Conservation (phyloP, 257 asterid genomes). For the Paraleonurus japonicus region DNA sequence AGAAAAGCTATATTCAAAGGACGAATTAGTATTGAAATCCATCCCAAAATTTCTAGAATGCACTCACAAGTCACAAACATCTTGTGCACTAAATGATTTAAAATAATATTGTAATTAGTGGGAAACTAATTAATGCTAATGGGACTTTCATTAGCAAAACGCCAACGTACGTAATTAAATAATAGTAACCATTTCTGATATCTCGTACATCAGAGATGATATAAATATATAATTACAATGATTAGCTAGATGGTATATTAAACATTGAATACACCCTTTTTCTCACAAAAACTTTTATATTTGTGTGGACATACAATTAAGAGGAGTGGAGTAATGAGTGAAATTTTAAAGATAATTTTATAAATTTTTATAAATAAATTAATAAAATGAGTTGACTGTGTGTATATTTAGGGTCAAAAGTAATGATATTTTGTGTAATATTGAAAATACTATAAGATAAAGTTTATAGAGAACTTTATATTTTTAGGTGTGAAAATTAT, state of each 20-base stretch:
- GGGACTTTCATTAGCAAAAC: constrained; percentile 19
- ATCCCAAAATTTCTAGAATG: constrained; percentile 34
- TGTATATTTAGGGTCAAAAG: too few species aligned
- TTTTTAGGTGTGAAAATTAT: too few species aligned
- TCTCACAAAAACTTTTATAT: too few species aligned
- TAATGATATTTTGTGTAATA: too few species aligned
- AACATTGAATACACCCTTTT: background rate
- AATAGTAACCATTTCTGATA: constrained; percentile 20
- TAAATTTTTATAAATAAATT: too few species aligned
- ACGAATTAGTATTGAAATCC: constrained; percentile 32
- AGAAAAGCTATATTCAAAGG: constrained; percentile 51
- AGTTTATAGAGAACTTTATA: too few species aligned
- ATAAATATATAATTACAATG: constrained; percentile 18
- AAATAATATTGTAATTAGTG: constrained; percentile 29
- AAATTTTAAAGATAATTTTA: too few species aligned
- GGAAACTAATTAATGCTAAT: constrained; percentile 30
- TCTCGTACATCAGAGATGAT: constrained; percentile 34
- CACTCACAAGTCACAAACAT: constrained; percentile 24
- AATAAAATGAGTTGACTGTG: too few species aligned
- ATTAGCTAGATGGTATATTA: constrained; percentile 21
- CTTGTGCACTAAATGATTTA: constrained; percentile 7
- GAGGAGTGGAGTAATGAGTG: too few species aligned
- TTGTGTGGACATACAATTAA: too few species aligned
- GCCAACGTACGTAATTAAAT: constrained; percentile 13
- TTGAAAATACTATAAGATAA: too few species aligned